Evolutionary conservation across 2,329 filamentous ascomycete genomes (phyloP), one percentile per base, ranked within the genome.

Genomic region (Alternaria burnsii): DNA sequence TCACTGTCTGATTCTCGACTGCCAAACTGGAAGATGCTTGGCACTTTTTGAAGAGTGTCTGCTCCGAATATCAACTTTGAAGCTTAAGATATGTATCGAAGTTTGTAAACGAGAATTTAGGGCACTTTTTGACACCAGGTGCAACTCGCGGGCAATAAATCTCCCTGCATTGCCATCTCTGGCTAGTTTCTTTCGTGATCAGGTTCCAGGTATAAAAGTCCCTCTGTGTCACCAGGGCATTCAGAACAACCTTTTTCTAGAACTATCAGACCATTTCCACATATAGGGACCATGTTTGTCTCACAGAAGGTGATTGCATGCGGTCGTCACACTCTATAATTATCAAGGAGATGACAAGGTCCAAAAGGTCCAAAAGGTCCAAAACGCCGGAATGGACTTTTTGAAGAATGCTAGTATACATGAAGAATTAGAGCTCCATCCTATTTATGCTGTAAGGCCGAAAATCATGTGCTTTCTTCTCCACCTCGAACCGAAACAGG

Each of bases 371-470:
- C 18, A 2, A 1, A 48, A 24, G 14, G 5, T 18, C 46, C 32
- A 18, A 2, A 26, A 50, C 46, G 32, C 46, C 46, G 14, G 9
- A 53, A 53, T 44, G 20, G 24, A 44, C 51, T 53, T 53, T 53
- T 52, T 34, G 26, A 34, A 34, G 34, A 44, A 50, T 32, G 51
- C 32, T 53, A 53, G 24, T 53, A 32, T 53, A 53, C 51, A 53
- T 18, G 34, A 18, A 43, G 30, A 53, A 30, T 12, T 32, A 32
- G 26, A 18, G 6, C 41, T 28, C 28, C 40, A 24, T 10, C 14
- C 28, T 34, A 30, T 24, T n/a, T 20, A 50, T 50, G 46, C 30
- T 10, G 22, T 30, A 14, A 36, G 8, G 2, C 26, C 9, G 38
- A 53, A 44, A 24, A 43, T 14, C 40, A 34, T 34, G 32, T 50